Evolutionary conservation across 2,329 filamentous ascomycete genomes (phyloP), one percentile per base, ranked within the genome.

Genomic region (Botrytis pseudocinerea): DNA sequence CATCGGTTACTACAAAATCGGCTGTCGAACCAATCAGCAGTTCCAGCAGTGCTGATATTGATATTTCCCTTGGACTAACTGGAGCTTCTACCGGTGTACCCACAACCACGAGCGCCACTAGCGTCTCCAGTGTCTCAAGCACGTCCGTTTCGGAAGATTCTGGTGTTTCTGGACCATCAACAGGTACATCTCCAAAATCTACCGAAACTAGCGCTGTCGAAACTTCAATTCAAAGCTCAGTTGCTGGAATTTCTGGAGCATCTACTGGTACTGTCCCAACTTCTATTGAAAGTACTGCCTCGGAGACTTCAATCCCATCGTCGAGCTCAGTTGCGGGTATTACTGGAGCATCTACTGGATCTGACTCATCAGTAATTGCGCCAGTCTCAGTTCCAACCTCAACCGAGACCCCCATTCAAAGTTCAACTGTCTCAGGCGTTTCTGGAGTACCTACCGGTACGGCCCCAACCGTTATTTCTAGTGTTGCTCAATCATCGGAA

Each of bases 141-240:
- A 9, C 25, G 20, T 51, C 42, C n/a, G 38, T 22, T 25, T 62
- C 54, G 7, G 28, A 60, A 32, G 28, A 22, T n/a, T 46, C 20
- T 60, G 66, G 54, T 2, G 54, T 69, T 69, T 46, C 68, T 70
- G 57, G 54, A n/a, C 14, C 57, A 61, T 70, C 68, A 25, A 70
- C 68, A 20, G 40, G 70, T 18, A 66, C 44, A 20, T 9, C 22
- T 1, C 44, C 28, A 3, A 65, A 35, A 35, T 38, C 44, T 12
- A 51, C 16, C 12, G 32, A 66, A n/a, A 18, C 44, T 51, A 66
- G 44, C 32, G 44, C 25, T 62, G 25, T 7, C 35, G 60, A 62
- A 62, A 18, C 60, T 42, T 62, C 38, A 62, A 62, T 14, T 35
- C 38, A 42, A 62, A 40, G 8, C n/a, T 9, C 35, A n/a, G 25